Conservation (phyloP, 257 asterid genomes). For the Solanum gandarillasii region DNA sequence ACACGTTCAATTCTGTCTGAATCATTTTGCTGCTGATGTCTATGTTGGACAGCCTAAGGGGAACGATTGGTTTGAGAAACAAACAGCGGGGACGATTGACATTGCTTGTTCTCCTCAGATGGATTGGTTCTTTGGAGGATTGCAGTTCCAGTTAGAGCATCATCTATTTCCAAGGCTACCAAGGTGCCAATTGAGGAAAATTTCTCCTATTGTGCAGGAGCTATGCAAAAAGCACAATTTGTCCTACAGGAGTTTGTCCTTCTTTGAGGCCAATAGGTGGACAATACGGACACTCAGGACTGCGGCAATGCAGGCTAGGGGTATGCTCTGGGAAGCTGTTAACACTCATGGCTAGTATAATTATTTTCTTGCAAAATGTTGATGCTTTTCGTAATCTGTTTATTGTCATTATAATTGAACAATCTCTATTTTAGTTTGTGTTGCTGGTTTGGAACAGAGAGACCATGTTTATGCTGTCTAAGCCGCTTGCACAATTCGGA, state of each 20-base stretch:
- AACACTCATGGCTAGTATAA: slow-evolving; percentile 66
- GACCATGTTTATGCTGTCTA: not conserved
- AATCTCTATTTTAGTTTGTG: not conserved
- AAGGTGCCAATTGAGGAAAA: slow-evolving; percentile 59
- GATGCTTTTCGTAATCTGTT: not conserved
- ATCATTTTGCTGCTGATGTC: slow-evolving; percentile 75
- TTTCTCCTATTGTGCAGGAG: slow-evolving; percentile 63
- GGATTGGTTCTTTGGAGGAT: slow-evolving; percentile 90
- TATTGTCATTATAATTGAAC: not conserved
- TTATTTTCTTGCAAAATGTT: not conserved
- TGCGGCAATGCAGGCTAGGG: slow-evolving; percentile 76
- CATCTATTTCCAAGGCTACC: slow-evolving; percentile 92
- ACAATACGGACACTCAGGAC: slow-evolving; percentile 49
- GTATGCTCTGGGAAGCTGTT: slow-evolving; percentile 84
- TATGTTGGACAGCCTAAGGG: slow-evolving; percentile 70
- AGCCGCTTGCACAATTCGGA: not conserved
- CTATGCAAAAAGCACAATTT: slow-evolving; percentile 72
- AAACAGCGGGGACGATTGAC: slow-evolving; percentile 69
- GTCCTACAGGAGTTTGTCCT: slow-evolving; percentile 57
- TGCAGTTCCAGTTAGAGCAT: slow-evolving; percentile 84
- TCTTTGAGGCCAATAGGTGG: slow-evolving; percentile 49
- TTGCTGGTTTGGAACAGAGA: not conserved
- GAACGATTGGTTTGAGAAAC: slow-evolving; percentile 86
- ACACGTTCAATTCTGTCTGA: slow-evolving; percentile 70
- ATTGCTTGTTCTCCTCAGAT: slow-evolving; percentile 51